Evolutionary conservation across 345 rosid genomes (phyloP).

Genomic region (Arabidopsis arenosa): DNA sequence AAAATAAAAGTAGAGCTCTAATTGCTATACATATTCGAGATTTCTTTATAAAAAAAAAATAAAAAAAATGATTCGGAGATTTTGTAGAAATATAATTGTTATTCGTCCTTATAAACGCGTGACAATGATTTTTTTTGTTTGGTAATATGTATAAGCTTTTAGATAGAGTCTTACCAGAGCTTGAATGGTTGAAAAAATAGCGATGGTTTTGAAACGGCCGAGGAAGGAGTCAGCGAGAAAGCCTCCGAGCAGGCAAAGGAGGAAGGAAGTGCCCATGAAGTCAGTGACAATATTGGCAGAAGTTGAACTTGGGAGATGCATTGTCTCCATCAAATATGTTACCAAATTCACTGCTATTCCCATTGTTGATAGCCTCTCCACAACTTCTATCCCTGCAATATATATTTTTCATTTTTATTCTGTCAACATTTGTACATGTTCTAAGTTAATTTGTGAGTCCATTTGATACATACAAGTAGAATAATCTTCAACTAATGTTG

Average conservation of each 20-base stretch:
- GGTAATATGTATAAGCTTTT: too few relatives aligned
- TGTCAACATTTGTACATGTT: not conserved
- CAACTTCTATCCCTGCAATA: conserved; percentile 60
- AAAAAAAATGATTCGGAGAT: too few relatives aligned
- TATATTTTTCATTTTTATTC: not conserved
- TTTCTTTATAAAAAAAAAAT: too few relatives aligned
- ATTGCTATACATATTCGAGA: too few relatives aligned
- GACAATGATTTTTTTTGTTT: too few relatives aligned
- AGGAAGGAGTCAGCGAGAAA: conserved; percentile 74
- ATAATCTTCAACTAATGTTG: not conserved
- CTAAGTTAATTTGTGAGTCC: not conserved
- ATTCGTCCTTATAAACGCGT: not conserved
- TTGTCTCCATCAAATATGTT: conserved; percentile 65
- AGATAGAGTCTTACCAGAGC: conserved; percentile 53
- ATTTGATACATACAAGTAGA: not conserved
- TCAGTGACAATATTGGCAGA: conserved; percentile 74
- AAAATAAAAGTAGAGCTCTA: not conserved
- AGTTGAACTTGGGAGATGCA: conserved; percentile 70
- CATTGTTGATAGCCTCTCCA: conserved; percentile 76
- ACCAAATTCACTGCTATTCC: conserved; percentile 82
- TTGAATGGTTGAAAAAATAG: conserved; percentile 69
- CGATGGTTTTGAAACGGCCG: conserved; percentile 74
- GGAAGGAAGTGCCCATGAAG: conserved; percentile 71
- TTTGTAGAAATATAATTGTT: not conserved
- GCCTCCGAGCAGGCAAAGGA: conserved; percentile 74